Base-by-base conservation (phyloP, 352 stramenopile genomes). In the Globisporangium takayamanum region DNA sequence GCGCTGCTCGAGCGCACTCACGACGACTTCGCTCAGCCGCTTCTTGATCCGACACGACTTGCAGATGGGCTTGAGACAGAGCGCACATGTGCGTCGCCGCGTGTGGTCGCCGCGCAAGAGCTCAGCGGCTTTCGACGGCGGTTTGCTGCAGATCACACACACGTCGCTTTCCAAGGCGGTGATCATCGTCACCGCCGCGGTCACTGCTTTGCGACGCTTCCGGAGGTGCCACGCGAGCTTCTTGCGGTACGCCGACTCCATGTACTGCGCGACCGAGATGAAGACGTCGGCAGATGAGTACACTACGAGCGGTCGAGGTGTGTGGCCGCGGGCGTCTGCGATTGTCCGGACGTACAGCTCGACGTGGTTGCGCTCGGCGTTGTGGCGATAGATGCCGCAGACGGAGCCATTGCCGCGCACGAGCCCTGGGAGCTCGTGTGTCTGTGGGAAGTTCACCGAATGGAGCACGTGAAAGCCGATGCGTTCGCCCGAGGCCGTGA, bases 271-370 rank as follows among this genome's bases (percentile, higher is more conserved):
- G 18, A 69, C 64, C 7, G 64, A 64, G 14, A 72, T 33, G 33
- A 72, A 51, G 5, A 53, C 59, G 37, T 74, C 69, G 18, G 70
- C 66, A 0, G 76, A 28, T 8, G 74, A 55, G 11, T 63, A 64
- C 47, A 78, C 69, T 7, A 67, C 66, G 26, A 68, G 51, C 51
- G 69, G 67, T 4, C 71, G 61, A 0, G 69, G 52, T 1, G 68
- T 46, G 25, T 67, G 52, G 3, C 74, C 72, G 48, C 74, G 68
- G 0, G 74, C 68, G 2, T 72, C 63, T 30, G 68, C 59, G 51
- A 78, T 74, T 1, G 63, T 70, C 46, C 69, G 71, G 51, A 80
- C 66, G 47, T 68, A 82, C 1, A 82, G 36, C 33, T 84, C 73
- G 16, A 84, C 62, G 18, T 49, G 44, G 41, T 37, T 46, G 18